Evolutionary conservation across 805 yeast genomes (phyloP), one percentile per base, ranked within the genome.

Genomic region (Saccharomycopsis schoenii): DNA sequence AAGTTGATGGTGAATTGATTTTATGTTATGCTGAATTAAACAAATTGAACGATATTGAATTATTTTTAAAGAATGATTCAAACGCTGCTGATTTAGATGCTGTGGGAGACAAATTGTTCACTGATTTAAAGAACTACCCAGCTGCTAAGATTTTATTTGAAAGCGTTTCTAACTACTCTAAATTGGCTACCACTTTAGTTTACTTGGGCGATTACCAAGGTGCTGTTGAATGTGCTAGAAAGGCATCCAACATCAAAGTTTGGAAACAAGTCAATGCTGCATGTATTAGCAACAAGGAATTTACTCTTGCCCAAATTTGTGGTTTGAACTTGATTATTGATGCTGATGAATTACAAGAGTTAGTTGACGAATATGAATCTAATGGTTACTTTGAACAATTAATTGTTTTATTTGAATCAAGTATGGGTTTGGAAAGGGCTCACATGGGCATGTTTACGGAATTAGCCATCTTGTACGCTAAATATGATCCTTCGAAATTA

Each of bases 361-460:
- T 94, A 66, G 97, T 93, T 55, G 79, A 77, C 65, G 88, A 86
- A 66, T 94, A 94, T 72, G 97, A 94, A 76, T 79, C 82, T 71
- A 83, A 86, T 67, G 99, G 99, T 54, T 89, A 90, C 75, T 92
- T 92, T 76, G 88, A 85, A 66, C 97, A 94, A 78, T 80, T 94
- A 66, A 89, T 93, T 65, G 83, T 97, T 17, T 82, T 94, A 69
- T 90, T 94, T 69, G 99, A 94, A 75, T 93, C 91, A 68, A 98
- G 98, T 66, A 81, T 94, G 63, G 96, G 97, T 51, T 81, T 94
- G 67, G 99, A 94, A 79, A 88, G 99, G 73, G 99, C 99, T 43
- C 99, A 94, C 72, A 94, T 94, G 99, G 99, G 98, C 68, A 93
- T 94, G 97, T 94, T 94, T 73, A 94, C 99, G 11, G 97, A 92